Evolutionary conservation across 2,329 filamentous ascomycete genomes (phyloP).

Genomic region (Botryotinia globosa): DNA sequence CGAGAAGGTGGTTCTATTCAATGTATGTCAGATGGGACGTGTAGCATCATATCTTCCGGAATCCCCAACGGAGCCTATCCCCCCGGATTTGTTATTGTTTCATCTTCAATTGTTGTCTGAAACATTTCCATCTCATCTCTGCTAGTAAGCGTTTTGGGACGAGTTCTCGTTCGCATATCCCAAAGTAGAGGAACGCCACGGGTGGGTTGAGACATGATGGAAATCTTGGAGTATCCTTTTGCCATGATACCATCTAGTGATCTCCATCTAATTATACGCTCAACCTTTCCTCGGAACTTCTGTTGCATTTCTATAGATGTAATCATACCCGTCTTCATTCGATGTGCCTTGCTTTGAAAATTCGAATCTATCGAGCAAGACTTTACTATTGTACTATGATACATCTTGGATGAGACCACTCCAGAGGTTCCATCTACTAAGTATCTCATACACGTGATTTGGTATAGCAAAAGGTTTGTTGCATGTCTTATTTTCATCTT

Average conservation of each 20-base stretch:
- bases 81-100: not conserved
- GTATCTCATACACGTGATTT: not conserved
- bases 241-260: not conserved
- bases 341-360: not conserved
- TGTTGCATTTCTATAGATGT: not conserved
- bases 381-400: not conserved
- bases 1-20: not conserved
- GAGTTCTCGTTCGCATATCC: not conserved
- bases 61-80: not conserved
- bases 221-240: not conserved
- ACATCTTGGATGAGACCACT: not conserved
- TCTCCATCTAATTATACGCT: not conserved
- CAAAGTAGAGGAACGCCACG: not conserved
- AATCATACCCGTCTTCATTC: not conserved
- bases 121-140: not conserved
- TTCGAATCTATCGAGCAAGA: not conserved
- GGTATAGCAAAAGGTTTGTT: not conserved
- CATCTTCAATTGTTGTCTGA: slow-evolving; percentile 11
- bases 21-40: slow-evolving; percentile 4
- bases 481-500: not conserved
- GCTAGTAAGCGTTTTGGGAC: not conserved
- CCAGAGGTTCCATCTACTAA: not conserved
- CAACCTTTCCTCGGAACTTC: not conserved
- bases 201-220: not conserved
- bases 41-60: not conserved